These are phyloP conservation scores for Heracleum sosnowskyi DNA, from an alignment of 129 eudicot genomes.

Conservation along the genomic window DNA sequence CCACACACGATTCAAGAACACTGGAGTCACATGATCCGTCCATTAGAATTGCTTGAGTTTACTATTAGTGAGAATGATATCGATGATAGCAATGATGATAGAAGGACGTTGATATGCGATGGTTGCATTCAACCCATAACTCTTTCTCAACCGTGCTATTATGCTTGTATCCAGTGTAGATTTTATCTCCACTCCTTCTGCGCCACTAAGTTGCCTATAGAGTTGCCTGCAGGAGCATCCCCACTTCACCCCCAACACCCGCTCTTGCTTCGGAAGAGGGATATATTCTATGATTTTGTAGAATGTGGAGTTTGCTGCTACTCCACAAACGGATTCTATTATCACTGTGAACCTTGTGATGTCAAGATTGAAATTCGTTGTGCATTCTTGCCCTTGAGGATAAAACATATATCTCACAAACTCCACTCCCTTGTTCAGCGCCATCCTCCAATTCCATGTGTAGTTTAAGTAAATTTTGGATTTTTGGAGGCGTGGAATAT, in stretches of 20 bases:
- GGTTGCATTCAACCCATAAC: not conserved
- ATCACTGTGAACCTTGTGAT: not conserved
- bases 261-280: not conserved
- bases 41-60: not conserved
- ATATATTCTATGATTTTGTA: not conserved
- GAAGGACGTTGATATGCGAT: not conserved
- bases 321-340: not conserved
- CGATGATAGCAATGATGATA: not conserved
- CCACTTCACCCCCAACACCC: not conserved
- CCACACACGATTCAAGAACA: not conserved
- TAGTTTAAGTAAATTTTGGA: not conserved
- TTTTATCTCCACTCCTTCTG: not conserved
- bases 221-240: conserved; percentile 3
- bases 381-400: not conserved
- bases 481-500: not conserved
- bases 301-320: not conserved
- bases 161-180: not conserved
- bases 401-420: not conserved
- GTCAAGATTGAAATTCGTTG: not conserved
- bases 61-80: not conserved
- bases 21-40: not conserved
- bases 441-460: not conserved
- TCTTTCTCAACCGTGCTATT: not conserved
- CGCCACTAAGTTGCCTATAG: not conserved
- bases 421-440: not conserved